These are phyloP conservation scores for Phytophthora rubi DNA, from an alignment of 352 stramenopile species.

Conservation along the genomic window DNA sequence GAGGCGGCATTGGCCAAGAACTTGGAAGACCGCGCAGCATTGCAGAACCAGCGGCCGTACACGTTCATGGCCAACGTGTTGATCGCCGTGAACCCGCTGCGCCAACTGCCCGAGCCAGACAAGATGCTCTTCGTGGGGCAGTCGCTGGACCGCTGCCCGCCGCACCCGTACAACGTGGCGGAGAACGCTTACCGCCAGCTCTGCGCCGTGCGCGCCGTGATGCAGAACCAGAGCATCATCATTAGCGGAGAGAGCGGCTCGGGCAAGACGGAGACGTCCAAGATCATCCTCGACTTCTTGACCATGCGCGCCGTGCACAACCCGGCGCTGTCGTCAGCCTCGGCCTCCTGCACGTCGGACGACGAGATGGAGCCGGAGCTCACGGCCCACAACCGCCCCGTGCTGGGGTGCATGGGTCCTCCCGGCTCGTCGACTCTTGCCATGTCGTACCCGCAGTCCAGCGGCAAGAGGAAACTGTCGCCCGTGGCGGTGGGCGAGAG, in stretches of 20 bases:
- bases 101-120: conserved; percentile 73
- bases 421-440: conserved; percentile 58
- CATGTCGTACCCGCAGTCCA: conserved; percentile 78
- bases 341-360: conserved; percentile 54
- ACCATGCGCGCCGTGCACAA: conserved; percentile 74
- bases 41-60: conserved; percentile 82
- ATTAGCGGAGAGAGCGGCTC: conserved; percentile 94
- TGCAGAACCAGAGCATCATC: conserved; percentile 95
- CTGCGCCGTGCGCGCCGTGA: conserved; percentile 78
- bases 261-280: conserved; percentile 96
- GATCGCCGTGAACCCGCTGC: conserved; percentile 86
- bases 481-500: conserved; percentile 73
- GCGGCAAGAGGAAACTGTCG: conserved; percentile 59
- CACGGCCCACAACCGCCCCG: conserved; percentile 37
- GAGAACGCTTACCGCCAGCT: conserved; percentile 86
- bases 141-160: conserved; percentile 69
- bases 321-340: conserved; percentile 44
- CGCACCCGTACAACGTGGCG: conserved; percentile 87
- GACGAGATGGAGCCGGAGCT: conserved; percentile 78
- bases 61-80: conserved; percentile 91
- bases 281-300: conserved; percentile 91
- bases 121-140: conserved; percentile 76
- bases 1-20: conserved; percentile 90
- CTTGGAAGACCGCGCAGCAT: conserved; percentile 78
- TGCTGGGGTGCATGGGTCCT: conserved; percentile 40